Percentiles rank a stretch among this genome's conserved stretches.
Conservation (phyloP, 2,329 filamentous ascomycete genomes). For the Exophiala lecanii-corni region DNA sequence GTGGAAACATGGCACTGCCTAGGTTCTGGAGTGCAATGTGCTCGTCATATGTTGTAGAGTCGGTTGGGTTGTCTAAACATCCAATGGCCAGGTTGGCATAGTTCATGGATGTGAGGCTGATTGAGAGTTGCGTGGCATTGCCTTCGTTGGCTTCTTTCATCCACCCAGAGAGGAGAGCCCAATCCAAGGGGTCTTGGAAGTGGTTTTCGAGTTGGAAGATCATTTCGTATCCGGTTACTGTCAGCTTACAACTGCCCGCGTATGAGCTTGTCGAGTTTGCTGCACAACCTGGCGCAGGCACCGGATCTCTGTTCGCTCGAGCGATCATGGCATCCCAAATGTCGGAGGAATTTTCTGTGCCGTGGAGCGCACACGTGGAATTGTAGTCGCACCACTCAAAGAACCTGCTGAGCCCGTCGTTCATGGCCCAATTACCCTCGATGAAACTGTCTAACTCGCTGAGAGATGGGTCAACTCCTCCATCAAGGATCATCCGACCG, state of each 20-base stretch:
- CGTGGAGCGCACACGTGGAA: conserved; percentile 8
- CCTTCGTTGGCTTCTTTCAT: conserved; percentile 32
- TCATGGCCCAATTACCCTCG: conserved; percentile 4
- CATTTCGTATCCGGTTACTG: conserved; percentile 34
- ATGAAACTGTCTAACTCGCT: conserved; percentile 27
- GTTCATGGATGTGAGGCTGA: conserved; percentile 26
- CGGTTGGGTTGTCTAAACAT: conserved; percentile 38
- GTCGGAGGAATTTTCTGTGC: background rate
- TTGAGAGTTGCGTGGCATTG: conserved; percentile 36
- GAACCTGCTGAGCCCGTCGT: conserved; percentile 8
- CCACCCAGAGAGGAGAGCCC: conserved; percentile 23
- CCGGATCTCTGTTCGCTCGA: conserved; percentile 29
- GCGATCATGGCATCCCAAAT: conserved; percentile 11
- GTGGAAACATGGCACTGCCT: conserved; percentile 31
- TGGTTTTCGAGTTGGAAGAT: conserved; percentile 32
- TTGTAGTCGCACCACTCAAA: conserved; percentile 14
- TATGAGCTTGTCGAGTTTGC: conserved; percentile 27
- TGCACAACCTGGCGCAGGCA: conserved; percentile 34
- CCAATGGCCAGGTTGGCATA: conserved; percentile 33
- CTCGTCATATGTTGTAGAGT: conserved; percentile 20
- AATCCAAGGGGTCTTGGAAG: conserved; percentile 25
- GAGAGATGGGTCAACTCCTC: conserved; percentile 40
- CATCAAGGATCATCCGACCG: conserved; percentile 42
- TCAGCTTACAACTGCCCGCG: conserved; percentile 34
- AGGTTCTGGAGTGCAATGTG: conserved; percentile 30